Evolutionary conservation across 2,329 filamentous ascomycete genomes (phyloP).

Genomic region (Aotearoamyces nothofagi): DNA sequence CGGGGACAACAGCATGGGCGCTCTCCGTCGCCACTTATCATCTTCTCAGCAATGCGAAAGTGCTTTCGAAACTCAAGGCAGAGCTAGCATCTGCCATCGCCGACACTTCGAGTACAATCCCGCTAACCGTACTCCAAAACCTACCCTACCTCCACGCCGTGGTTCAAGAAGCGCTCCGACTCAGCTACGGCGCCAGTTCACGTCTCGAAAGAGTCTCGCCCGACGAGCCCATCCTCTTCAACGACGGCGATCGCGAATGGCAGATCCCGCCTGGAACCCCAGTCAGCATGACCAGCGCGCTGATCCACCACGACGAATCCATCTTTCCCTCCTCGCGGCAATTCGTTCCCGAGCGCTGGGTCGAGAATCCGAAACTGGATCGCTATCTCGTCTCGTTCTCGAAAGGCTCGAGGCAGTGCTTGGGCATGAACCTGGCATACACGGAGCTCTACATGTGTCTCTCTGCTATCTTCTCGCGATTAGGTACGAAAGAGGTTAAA

Average conservation of each 20-base stretch:
- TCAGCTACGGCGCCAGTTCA: background rate
- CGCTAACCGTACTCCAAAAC: constrained; percentile 11
- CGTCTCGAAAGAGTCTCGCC: background rate
- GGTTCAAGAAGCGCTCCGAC: constrained; percentile 10
- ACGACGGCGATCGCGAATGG: constrained; percentile 6
- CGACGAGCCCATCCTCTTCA: background rate
- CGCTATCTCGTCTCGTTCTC: constrained; percentile 14
- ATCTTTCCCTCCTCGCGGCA: constrained; percentile 14
- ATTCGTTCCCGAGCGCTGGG: constrained; percentile 23
- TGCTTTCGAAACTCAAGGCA: constrained; percentile 16
- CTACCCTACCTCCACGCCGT: constrained; percentile 19
- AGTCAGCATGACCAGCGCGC: constrained; percentile 6
- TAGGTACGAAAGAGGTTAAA: too few species aligned
- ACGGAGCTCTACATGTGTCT: too few species aligned
- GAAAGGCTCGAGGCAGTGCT: constrained; percentile 13
- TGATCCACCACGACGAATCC: constrained; percentile 15
- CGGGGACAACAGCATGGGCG: constrained; percentile 21
- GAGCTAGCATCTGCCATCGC: constrained; percentile 18
- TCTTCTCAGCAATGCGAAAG: constrained; percentile 19
- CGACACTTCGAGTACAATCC: constrained; percentile 4
- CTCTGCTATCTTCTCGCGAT: too few species aligned
- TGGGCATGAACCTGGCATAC: constrained; percentile 16
- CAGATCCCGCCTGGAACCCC: constrained; percentile 9
- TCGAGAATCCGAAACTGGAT: too few species aligned
- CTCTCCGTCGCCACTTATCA: constrained; percentile 21